phyloP scores from a whole-genome alignment of 2,329 filamentous ascomycete genomes.

The Aspergillus sp. region DNA sequence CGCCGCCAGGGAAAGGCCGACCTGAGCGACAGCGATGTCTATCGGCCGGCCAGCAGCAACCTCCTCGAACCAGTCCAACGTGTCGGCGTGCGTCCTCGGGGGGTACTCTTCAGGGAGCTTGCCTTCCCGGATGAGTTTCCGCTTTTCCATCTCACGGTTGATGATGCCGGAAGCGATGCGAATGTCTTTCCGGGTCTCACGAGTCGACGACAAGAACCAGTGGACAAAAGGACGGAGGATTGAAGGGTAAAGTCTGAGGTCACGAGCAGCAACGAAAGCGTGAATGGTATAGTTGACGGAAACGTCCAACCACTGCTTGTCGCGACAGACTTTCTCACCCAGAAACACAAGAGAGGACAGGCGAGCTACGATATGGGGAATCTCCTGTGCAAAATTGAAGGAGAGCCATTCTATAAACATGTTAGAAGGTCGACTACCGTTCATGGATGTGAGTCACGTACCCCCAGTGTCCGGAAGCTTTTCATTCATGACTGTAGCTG shows the following conservation, averaged over 20 bases:
- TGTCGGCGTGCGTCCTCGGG: constrained; percentile 22
- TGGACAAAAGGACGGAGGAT: constrained; percentile 47
- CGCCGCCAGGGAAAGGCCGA: constrained; percentile 33
- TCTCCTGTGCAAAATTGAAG: constrained; percentile 55
- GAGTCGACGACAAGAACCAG: constrained; percentile 47
- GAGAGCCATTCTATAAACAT: constrained; percentile 54
- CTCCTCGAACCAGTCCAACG: constrained; percentile 34
- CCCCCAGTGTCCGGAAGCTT: constrained; percentile 26
- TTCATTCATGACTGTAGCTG: constrained; percentile 26
- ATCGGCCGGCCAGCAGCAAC: constrained; percentile 13
- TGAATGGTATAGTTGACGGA: constrained; percentile 25
- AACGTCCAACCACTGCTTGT: constrained; percentile 56
- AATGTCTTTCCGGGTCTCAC: constrained; percentile 41
- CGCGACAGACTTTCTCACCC: constrained; percentile 53
- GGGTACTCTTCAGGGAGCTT: constrained; percentile 20
- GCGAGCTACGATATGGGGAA: constrained; percentile 55
- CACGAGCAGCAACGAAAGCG: constrained; percentile 30
- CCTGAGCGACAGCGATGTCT: constrained; percentile 24
- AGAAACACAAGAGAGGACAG: constrained; percentile 58
- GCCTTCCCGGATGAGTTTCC: constrained; percentile 24
- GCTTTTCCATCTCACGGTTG: constrained; percentile 27
- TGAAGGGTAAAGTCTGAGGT: constrained; percentile 47
- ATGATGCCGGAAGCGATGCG: constrained; percentile 40
- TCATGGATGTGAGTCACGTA: constrained; percentile 17
- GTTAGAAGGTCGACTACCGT: background rate